Percentiles rank a stretch among this genome's conserved stretches.
Evolutionary conservation across 306 rosid species (phyloP).

Genomic region (Corylus heterophylla): DNA sequence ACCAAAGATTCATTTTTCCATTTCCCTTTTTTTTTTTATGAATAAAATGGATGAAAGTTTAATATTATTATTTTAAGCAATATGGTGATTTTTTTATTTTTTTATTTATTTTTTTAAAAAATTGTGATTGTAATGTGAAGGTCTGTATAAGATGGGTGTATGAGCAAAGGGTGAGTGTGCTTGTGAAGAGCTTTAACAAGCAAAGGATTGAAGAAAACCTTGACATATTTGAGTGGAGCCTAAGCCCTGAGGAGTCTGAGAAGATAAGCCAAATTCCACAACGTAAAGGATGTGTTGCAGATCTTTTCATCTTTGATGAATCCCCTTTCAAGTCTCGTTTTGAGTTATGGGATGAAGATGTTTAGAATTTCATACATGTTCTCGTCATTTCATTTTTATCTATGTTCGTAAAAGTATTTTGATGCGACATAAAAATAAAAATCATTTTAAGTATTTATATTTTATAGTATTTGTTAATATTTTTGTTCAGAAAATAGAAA

Average conservation of each 20-base stretch:
- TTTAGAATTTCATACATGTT: neutral
- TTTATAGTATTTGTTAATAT: too few relatives aligned
- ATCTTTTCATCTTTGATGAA: neutral
- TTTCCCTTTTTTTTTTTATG: neutral
- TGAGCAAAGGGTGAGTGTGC: constrained; percentile 32
- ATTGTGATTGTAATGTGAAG: neutral
- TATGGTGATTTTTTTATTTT: neutral
- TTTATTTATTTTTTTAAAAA: too few relatives aligned
- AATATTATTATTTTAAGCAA: neutral
- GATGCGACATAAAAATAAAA: too few relatives aligned
- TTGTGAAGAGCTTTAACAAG: constrained; percentile 29
- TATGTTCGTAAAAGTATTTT: too few relatives aligned
- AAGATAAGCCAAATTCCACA: constrained; percentile 28
- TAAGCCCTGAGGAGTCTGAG: constrained; percentile 13
- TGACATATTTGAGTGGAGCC: constrained; percentile 21
- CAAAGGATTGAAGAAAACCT: constrained; percentile 25
- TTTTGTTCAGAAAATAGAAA: too few relatives aligned
- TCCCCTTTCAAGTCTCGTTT: constrained; percentile 24
- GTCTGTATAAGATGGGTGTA: constrained; percentile 33
- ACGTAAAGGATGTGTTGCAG: neutral
- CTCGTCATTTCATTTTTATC: too few relatives aligned
- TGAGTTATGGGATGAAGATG: constrained; percentile 27
- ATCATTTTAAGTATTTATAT: too few relatives aligned
- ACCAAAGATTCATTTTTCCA: too few relatives aligned
- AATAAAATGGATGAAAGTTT: neutral